These are phyloP conservation scores for Saccharomycopsis sp. DNA, from an alignment of 805 yeast genomes.

Conservation along the genomic window DNA sequence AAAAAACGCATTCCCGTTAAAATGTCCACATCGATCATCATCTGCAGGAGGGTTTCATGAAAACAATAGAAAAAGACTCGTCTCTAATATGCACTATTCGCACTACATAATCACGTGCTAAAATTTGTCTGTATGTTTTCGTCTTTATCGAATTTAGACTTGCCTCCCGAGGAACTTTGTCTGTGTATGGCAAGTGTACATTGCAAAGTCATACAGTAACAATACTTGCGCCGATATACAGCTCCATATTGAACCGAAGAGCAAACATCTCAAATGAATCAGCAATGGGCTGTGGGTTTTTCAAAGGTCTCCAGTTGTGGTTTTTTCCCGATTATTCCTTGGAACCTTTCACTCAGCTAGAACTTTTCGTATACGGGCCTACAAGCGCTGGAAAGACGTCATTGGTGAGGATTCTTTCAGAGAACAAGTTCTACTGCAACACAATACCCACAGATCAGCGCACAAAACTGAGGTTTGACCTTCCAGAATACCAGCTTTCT, in stretches of 20 bases:
- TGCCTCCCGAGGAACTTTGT: no score
- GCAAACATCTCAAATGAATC: not conserved
- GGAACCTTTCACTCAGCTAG: not conserved
- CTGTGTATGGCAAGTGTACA: no score
- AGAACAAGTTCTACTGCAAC: not conserved
- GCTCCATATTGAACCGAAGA: not conserved
- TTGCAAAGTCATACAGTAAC: no score
- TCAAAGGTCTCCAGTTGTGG: not conserved
- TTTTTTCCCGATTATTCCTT: not conserved
- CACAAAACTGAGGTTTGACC: not conserved
- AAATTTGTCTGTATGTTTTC: no score
- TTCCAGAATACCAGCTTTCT: not conserved
- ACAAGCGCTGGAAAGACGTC: slow-evolving; percentile 9
- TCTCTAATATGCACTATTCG: no score
- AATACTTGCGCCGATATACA: no score
- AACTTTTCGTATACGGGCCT: slow-evolving; percentile 9
- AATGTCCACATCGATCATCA: no score
- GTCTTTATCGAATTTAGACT: no score
- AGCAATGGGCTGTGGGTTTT: not conserved
- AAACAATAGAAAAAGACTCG: no score
- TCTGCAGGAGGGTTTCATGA: no score
- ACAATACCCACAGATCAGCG: slow-evolving; percentile 12
- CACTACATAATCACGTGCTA: no score
- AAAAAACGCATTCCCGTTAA: no score
- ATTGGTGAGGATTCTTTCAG: slow-evolving; percentile 2